Evolutionary conservation across 2,329 filamentous ascomycete genomes (phyloP).

Genomic region (Sporothrix euskadiensis): DNA sequence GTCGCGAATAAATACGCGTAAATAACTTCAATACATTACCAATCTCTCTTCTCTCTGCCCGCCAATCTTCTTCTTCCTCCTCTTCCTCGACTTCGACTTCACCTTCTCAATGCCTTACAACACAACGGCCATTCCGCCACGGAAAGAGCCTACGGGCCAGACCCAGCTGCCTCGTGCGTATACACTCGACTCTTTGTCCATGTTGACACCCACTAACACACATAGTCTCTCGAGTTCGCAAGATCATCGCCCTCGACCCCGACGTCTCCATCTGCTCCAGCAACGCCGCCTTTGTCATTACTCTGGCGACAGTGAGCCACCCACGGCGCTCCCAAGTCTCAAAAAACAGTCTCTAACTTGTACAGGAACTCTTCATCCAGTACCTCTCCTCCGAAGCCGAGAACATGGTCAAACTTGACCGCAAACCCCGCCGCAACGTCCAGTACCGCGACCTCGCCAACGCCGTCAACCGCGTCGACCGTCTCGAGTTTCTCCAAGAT

Average conservation of each 20-base stretch:
- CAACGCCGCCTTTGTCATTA: conserved; percentile 91
- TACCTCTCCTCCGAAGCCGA: conserved; percentile 83
- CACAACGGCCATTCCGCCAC: conserved; percentile 75
- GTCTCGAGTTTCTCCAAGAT: conserved; percentile 91
- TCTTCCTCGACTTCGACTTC: neutral
- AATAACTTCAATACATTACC: no score
- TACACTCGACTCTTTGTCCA: neutral
- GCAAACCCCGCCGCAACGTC: conserved; percentile 88
- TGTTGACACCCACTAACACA: neutral
- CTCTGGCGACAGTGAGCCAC: conserved; percentile 71
- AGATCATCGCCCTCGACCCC: conserved; percentile 85
- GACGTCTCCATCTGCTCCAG: conserved; percentile 86
- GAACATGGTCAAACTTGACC: conserved; percentile 85
- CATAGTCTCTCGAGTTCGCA: conserved; percentile 89
- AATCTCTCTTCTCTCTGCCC: neutral
- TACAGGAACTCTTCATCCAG: conserved; percentile 90
- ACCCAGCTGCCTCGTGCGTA: conserved; percentile 78
- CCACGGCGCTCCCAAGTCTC: no score
- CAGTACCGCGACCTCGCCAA: conserved; percentile 93
- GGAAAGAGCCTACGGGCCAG: conserved; percentile 80
- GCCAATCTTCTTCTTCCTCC: neutral
- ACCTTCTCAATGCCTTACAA: conserved; percentile 76
- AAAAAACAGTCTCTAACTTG: neutral
- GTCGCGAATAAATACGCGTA: neutral
- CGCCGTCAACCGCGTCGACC: conserved; percentile 84